Conservation (phyloP, 306 rosid species). For the Phaseolus lunatus region DNA sequence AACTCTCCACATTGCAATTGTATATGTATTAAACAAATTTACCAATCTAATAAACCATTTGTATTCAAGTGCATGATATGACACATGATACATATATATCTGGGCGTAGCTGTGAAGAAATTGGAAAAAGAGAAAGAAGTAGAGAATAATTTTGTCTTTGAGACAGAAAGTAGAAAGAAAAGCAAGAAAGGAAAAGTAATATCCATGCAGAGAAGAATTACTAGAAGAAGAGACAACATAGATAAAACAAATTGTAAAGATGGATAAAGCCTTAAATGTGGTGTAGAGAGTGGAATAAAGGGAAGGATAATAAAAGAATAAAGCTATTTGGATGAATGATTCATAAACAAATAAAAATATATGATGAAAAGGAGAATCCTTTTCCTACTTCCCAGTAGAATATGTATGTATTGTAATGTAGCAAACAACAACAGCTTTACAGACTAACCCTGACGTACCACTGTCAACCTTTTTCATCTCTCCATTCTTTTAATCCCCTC, state of each 20-base stretch:
- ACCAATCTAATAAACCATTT: neutral
- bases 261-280: conserved; percentile 63
- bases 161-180: conserved; percentile 51
- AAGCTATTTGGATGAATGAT: conserved; percentile 56
- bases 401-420: neutral
- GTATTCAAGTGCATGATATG: neutral
- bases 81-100: too few relatives aligned
- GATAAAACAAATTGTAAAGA: conserved; percentile 66
- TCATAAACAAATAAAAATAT: conserved; percentile 1
- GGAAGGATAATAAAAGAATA: conserved; percentile 73
- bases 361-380: conserved; percentile 49
- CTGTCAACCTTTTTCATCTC: conserved; percentile 35
- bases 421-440: conserved; percentile 39
- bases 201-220: conserved; percentile 52
- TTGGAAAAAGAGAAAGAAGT: conserved; percentile 40
- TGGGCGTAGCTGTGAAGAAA: too few relatives aligned
- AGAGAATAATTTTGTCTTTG: conserved; percentile 43
- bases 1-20: too few relatives aligned
- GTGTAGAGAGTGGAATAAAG: conserved; percentile 62
- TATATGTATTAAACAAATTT: too few relatives aligned
- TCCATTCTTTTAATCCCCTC: too few relatives aligned
- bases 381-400: conserved; percentile 47
- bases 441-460: conserved; percentile 45
- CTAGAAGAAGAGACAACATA: conserved; percentile 64
- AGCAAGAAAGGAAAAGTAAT: conserved; percentile 53